Conservation (phyloP, 495 filamentous ascomycete genomes). For the Tuber indicum region DNA sequence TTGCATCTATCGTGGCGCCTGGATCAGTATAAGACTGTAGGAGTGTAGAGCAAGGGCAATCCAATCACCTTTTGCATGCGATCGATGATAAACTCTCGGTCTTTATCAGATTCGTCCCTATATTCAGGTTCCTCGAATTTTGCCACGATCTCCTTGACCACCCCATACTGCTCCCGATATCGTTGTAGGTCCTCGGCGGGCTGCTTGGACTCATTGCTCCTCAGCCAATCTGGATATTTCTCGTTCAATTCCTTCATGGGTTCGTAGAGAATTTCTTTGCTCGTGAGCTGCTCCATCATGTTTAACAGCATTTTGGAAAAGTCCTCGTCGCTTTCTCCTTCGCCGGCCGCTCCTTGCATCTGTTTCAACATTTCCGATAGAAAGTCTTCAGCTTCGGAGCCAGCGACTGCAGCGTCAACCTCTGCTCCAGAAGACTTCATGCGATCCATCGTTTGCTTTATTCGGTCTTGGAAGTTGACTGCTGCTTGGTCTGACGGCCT, state of each 20-base stretch:
- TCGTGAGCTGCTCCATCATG: constrained; percentile 98
- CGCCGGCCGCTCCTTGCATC: constrained; percentile 59
- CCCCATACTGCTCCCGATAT: constrained; percentile 70
- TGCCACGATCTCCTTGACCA: constrained; percentile 80
- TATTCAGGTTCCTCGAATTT: constrained; percentile 78
- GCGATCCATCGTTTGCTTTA: constrained; percentile 82
- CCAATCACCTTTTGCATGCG: constrained; percentile 85
- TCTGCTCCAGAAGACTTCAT: constrained; percentile 82
- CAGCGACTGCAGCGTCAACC: constrained; percentile 66
- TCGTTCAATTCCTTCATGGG: constrained; percentile 94
- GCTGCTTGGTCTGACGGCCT: constrained; percentile 10
- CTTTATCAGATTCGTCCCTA: constrained; percentile 68
- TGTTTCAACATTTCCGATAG: constrained; percentile 79
- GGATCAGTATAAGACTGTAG: constrained; percentile 20
- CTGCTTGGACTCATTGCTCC: constrained; percentile 61
- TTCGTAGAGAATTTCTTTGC: constrained; percentile 96
- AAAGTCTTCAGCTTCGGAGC: constrained; percentile 67
- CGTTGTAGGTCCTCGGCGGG: constrained; percentile 63
- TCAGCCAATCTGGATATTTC: constrained; percentile 85
- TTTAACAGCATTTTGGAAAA: constrained; percentile 86
- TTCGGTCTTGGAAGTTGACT: constrained; percentile 72
- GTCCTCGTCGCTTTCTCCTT: constrained; percentile 68
- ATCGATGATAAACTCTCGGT: constrained; percentile 90
- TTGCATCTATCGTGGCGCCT: constrained; percentile 64
- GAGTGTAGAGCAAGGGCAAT: constrained; percentile 4